Percentiles rank a stretch among this genome's conserved stretches.
Evolutionary conservation across 1,139 yeast genomes (phyloP).

Genomic region (Pichia sp.): DNA sequence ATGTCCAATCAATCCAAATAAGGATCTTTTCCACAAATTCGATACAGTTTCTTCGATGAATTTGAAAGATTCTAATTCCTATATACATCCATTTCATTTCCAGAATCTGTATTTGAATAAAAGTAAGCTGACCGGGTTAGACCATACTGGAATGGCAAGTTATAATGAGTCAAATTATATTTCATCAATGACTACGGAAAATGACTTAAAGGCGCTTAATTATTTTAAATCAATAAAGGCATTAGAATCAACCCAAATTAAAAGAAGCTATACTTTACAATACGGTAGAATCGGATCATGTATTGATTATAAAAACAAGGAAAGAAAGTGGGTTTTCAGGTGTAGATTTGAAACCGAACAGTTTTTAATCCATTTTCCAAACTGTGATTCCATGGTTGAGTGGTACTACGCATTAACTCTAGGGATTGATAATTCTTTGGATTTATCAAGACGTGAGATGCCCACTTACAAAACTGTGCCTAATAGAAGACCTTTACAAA

Average conservation of each 20-base stretch:
- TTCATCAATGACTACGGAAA: conserved; percentile 25
- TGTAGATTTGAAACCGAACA: conserved; percentile 64
- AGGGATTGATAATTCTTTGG: conserved; percentile 61
- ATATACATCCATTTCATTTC: conserved; percentile 15
- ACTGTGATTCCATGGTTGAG: conserved; percentile 49
- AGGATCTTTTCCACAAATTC: conserved; percentile 7
- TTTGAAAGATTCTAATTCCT: conserved; percentile 7
- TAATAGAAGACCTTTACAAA: conserved; percentile 37
- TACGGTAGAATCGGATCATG: conserved; percentile 66
- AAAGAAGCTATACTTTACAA: conserved; percentile 59
- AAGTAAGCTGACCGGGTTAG: conserved; percentile 5
- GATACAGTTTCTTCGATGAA: conserved; percentile 10
- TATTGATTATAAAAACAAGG: conserved; percentile 49
- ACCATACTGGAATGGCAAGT: background rate
- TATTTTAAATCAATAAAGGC: conserved; percentile 28
- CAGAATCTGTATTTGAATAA: conserved; percentile 8
- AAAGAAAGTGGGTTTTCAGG: conserved; percentile 45
- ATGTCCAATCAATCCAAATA: conserved; percentile 9
- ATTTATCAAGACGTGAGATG: conserved; percentile 47
- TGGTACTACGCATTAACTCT: conserved; percentile 56
- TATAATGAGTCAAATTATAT: conserved; percentile 24
- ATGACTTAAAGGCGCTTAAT: conserved; percentile 33
- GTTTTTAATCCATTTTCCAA: conserved; percentile 46
- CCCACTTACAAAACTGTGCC: conserved; percentile 73
- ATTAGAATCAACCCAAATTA: conserved; percentile 28